These are phyloP conservation scores for Chaetoscypha palmicola DNA, from an alignment of 2,329 filamentous ascomycete genomes.

Conservation along the genomic window DNA sequence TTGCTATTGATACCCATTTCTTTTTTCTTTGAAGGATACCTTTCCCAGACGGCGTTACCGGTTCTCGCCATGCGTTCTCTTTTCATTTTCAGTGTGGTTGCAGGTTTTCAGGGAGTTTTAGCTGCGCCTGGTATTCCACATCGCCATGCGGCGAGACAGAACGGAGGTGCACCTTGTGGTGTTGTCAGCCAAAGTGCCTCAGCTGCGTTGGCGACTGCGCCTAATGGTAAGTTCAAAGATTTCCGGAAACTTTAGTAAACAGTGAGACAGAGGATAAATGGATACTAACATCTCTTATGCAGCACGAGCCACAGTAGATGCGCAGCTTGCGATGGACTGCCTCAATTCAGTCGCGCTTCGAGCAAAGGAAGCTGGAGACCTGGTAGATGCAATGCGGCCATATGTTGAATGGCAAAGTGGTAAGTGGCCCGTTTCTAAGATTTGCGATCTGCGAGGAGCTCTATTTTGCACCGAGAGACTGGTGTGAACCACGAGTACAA, in stretches of 20 bases:
- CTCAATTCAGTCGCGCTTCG: slow-evolving; percentile 15
- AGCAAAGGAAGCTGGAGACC: slow-evolving; percentile 7
- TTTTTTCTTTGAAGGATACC: neutral
- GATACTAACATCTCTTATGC: neutral
- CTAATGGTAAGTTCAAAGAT: neutral
- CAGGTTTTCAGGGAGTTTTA: neutral
- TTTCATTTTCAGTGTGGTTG: neutral
- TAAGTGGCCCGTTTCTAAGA: slow-evolving; percentile 1
- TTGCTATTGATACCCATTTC: neutral
- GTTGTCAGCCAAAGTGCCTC: slow-evolving; percentile 3
- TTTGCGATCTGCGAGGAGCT: slow-evolving; percentile 30
- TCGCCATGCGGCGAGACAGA: neutral
- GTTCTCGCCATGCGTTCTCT: neutral
- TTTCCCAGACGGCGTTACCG: neutral
- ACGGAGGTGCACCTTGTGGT: neutral
- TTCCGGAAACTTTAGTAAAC: neutral
- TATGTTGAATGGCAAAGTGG: slow-evolving; percentile 17
- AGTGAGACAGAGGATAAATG: neutral
- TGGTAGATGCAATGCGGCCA: slow-evolving; percentile 13
- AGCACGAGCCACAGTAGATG: slow-evolving; percentile 9
- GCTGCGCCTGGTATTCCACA: neutral
- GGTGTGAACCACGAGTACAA: neutral
- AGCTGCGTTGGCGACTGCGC: neutral
- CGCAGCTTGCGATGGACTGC: slow-evolving; percentile 14
- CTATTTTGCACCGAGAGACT: neutral